These are phyloP conservation scores for Xylariaceae sp. DNA, from an alignment of 2,329 filamentous ascomycete species.

Conservation along the genomic window DNA sequence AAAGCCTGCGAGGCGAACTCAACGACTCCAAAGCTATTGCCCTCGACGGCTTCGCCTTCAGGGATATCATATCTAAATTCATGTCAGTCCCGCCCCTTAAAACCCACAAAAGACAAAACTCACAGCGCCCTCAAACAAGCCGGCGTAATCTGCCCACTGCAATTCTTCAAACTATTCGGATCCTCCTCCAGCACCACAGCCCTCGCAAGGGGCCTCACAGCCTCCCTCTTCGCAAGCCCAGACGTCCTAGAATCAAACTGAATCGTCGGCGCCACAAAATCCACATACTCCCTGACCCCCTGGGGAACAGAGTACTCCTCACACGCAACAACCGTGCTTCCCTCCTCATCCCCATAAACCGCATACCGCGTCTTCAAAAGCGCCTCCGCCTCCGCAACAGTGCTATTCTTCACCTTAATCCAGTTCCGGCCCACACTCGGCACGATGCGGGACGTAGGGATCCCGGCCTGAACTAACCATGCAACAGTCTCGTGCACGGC, in stretches of 20 bases:
- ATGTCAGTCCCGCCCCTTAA: not conserved
- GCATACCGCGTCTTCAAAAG: constrained; percentile 7
- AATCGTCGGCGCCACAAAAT: constrained; percentile 12
- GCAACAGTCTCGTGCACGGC: constrained; percentile 1
- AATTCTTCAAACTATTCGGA: not conserved
- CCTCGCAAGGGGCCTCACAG: not conserved
- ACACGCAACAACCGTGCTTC: constrained; percentile 1
- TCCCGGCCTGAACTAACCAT: constrained; percentile 8
- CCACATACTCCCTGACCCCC: constrained; percentile 4
- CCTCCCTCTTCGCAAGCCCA: not conserved
- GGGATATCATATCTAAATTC: not conserved
- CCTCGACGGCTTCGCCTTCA: not conserved
- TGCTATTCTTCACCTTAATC: constrained; percentile 9
- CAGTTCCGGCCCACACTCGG: constrained; percentile 6
- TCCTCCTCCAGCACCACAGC: not conserved
- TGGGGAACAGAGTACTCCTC: constrained; percentile 7
- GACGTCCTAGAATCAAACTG: constrained; percentile 9
- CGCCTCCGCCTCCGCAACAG: constrained; percentile 10
- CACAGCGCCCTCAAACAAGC: constrained; percentile 3
- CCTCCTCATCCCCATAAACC: constrained; percentile 5
- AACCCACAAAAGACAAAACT: not conserved
- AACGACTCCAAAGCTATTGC: constrained; percentile 1
- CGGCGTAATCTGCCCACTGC: not conserved
- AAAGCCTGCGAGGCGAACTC: not conserved
- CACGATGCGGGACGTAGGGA: not conserved